Base-by-base conservation (phyloP, 1,284 basidiomycete species). In the Coniferiporia sulphurascens region DNA sequence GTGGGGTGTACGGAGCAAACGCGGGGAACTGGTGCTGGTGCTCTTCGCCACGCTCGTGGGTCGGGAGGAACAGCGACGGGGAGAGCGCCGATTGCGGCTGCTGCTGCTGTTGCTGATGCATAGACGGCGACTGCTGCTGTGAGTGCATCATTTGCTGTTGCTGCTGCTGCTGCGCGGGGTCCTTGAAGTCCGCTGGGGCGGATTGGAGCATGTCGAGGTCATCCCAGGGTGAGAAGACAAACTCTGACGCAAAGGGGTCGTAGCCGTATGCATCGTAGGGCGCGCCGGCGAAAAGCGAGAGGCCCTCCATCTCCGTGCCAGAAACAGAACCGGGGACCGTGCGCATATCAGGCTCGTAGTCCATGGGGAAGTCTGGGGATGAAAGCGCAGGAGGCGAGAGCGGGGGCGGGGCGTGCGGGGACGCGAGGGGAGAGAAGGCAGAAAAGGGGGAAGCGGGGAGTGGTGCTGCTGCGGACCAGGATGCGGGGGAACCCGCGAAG, bases 401-500 rank as follows among this genome's bases (percentile, higher is more conserved):
- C 48, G 32, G 56, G 41, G 32, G 17, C 44, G 44, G n/a, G 41
- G 46, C 48, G 35, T 5, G n/a, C 43, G 49, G 22, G 56, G 49
- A 38, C 32, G 52, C 15, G 38, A 15, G 13, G 55, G 46, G 9
- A 46, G 46, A 21, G 55, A 49, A 36, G 44, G 55, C 48, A 5
- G 27, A 27, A 27, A 27, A 27, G 27, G 55, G 53, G 10, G 53
- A 43, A 38, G 19, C 17, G 35, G 22, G 44, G 34, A 27, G 41
- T n/a, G 19, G 48, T 4, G 34, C 8, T 56, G 34, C 45, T 51
- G 56, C 32, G 10, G 56, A 34, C 56, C 56, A 57, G 9, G 56
- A 51, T 48, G 48, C n/a, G 3, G 57, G 49, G 12, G 58, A 60
- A 35, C 46, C 46, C 5, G 52, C 44, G 53, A 56, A 55, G 13